A percentile compares a stretch with the other conserved stretches of the same genome.
These are phyloP conservation scores for Raphanus hybrid DNA, from an alignment of 441 rosid species.

Conservation along the genomic window DNA sequence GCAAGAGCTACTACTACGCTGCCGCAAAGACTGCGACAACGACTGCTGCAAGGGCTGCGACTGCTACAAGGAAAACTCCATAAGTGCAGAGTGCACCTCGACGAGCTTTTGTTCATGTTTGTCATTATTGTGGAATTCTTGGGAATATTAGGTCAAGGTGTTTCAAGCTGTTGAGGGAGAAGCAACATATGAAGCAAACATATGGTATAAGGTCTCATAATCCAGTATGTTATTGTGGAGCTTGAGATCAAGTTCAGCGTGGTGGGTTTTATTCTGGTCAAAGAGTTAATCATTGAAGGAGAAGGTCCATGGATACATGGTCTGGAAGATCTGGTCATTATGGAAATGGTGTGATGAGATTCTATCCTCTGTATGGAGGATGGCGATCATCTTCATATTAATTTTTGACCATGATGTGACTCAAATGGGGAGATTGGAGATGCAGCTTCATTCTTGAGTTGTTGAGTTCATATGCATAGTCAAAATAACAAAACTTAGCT, in stretches of 20 bases:
- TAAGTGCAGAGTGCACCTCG: not conserved
- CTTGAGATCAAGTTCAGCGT: not conserved
- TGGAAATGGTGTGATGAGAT: not conserved
- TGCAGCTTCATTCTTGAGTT: not conserved
- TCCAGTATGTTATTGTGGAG: not conserved
- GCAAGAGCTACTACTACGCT: too few relatives aligned
- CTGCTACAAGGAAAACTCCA: not conserved
- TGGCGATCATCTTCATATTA: too few relatives aligned
- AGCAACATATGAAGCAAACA: not conserved
- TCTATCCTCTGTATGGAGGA: too few relatives aligned
- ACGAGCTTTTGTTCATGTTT: not conserved
- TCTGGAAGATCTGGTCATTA: not conserved
- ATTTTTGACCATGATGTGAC: not conserved
- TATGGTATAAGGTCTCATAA: not conserved
- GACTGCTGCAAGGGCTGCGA: not conserved
- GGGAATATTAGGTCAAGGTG: not conserved
- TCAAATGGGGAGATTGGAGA: not conserved
- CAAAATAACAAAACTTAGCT: too few relatives aligned
- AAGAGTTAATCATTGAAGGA: not conserved
- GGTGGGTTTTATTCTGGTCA: not conserved
- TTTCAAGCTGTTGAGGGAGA: not conserved
- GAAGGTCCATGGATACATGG: not conserved
- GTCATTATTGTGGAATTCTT: not conserved
- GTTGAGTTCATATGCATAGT: not conserved
- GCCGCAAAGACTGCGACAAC: not conserved